phyloP scores from a whole-genome alignment of 768 basidiomycete genomes.

The Rhizopogon rudus region DNA sequence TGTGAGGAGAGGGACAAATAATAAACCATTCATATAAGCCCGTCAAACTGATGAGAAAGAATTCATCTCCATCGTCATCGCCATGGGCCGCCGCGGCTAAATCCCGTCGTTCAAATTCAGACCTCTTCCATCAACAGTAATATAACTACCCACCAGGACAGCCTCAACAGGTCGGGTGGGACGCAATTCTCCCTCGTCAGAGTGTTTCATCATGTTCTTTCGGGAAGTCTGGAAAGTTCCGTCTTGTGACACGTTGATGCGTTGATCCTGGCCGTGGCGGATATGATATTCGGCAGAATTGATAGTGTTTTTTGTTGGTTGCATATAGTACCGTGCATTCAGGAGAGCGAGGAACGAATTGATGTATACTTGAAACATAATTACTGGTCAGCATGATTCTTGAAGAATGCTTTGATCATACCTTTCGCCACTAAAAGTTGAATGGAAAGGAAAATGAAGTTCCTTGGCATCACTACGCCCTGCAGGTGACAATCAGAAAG shows the following conservation, averaged over 20 bases:
- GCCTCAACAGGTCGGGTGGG: background rate
- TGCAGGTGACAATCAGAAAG: background rate
- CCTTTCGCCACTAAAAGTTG: slow-evolving; percentile 1
- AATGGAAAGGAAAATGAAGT: background rate
- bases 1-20: background rate
- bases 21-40: no score
- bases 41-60: background rate
- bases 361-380: background rate
- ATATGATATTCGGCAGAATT: no score
- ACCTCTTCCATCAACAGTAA: background rate
- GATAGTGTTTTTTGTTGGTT: no score
- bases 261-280: no score
- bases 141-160: no score
- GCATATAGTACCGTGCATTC: background rate
- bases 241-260: no score
- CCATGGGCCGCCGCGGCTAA: background rate
- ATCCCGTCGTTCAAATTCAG: no score
- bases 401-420: background rate
- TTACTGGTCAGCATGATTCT: background rate
- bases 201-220: no score
- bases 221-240: no score
- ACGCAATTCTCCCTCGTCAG: background rate
- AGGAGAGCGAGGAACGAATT: background rate
- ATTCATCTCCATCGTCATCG: background rate
- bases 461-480: slow-evolving; percentile 1